phyloP scores from a whole-genome alignment of 352 stramenopile species.

The Pythium phragmiticola region DNA sequence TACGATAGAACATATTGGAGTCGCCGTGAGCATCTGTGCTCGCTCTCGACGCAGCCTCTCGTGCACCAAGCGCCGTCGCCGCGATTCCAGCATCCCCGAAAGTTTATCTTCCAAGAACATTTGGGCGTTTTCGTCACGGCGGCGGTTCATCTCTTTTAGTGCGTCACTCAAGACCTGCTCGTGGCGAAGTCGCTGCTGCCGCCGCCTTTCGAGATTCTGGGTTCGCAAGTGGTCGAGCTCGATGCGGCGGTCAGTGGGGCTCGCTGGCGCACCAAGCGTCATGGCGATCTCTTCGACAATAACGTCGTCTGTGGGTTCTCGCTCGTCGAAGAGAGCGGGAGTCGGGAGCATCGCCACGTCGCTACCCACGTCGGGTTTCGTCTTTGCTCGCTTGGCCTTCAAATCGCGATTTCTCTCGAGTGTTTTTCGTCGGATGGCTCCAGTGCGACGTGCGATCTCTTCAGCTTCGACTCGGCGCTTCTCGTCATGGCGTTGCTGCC shows the following conservation, averaged over 20 bases:
- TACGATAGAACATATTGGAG: constrained; percentile 15
- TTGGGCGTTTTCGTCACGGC: constrained; percentile 39
- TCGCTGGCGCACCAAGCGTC: constrained; percentile 4
- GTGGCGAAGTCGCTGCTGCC: constrained; percentile 17
- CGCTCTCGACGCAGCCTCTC: constrained; percentile 22
- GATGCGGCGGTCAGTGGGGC: neutral
- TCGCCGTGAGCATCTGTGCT: constrained; percentile 36
- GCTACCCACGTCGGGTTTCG: neutral
- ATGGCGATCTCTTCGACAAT: neutral
- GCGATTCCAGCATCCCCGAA: constrained; percentile 28
- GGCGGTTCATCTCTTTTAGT: constrained; percentile 29
- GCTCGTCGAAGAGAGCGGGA: neutral
- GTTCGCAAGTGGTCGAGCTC: constrained; percentile 33
- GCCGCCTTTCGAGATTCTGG: constrained; percentile 15
- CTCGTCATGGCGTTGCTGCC: constrained; percentile 28
- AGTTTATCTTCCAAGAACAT: constrained; percentile 54
- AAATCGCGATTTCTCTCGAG: constrained; percentile 24
- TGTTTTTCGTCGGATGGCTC: constrained; percentile 30
- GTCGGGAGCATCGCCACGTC: neutral
- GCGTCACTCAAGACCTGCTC: constrained; percentile 13
- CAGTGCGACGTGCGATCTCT: constrained; percentile 2
- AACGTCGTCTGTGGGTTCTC: neutral
- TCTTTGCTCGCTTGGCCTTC: constrained; percentile 13
- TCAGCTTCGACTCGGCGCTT: constrained; percentile 13
- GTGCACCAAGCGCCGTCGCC: constrained; percentile 7